A percentile compares a stretch with the other conserved stretches of the same genome.
Conservation (phyloP, 441 rosid species). For the Populus hybrid region DNA sequence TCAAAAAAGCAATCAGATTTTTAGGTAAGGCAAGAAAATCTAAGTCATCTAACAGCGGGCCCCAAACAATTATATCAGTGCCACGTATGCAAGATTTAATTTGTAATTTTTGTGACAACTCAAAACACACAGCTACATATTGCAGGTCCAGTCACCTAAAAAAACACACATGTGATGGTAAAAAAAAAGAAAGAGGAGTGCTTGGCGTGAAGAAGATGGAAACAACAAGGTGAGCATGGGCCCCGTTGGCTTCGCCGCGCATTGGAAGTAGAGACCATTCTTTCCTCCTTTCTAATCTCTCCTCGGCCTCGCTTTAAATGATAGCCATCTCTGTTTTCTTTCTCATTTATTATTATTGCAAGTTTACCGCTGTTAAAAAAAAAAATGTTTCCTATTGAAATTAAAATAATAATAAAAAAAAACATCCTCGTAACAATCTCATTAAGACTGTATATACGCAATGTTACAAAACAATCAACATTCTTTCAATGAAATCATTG, state of each 20-base stretch:
- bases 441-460: background rate
- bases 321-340: background rate
- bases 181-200: conserved; percentile 9
- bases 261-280: conserved; percentile 20
- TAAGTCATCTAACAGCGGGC: conserved; percentile 29
- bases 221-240: conserved; percentile 25
- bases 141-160: background rate
- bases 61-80: background rate
- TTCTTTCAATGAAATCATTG: background rate
- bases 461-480: background rate
- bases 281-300: background rate
- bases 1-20: conserved; percentile 23
- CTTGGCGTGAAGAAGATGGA: conserved; percentile 38
- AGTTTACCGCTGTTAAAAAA: no score
- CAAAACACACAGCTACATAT: background rate
- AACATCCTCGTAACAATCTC: background rate
- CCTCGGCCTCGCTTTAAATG: background rate
- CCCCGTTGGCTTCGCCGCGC: conserved; percentile 19
- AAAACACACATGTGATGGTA: background rate
- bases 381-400: background rate
- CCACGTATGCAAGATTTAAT: conserved; percentile 14
- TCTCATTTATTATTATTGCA: background rate
- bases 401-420: no score
- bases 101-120: background rate
- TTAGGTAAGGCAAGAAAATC: conserved; percentile 23